Conservation (phyloP, 164 flowering plant species). For the Sextonia rubra region DNA sequence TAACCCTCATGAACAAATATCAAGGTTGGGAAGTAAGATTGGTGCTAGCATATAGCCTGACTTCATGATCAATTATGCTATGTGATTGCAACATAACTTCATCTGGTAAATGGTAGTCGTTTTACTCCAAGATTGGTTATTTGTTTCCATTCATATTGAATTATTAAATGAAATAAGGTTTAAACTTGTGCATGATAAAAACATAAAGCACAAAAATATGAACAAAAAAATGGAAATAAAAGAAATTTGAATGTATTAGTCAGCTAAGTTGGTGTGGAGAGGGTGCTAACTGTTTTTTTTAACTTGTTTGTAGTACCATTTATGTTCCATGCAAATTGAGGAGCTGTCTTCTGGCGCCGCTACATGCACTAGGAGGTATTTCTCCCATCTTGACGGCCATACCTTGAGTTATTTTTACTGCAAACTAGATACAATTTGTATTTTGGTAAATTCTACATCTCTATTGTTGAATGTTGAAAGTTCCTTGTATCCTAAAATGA, state of each 20-base stretch:
- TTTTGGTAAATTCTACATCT: not conserved
- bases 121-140: no score
- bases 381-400: not conserved
- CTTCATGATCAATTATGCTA: no score
- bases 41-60: no score
- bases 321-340: constrained; percentile 10
- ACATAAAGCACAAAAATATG: not conserved
- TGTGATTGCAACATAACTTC: no score
- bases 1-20: no score
- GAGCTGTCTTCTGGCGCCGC: not conserved
- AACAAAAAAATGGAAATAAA: not conserved
- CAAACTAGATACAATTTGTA: not conserved
- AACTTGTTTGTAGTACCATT: constrained; percentile 12
- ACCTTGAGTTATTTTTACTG: not conserved
- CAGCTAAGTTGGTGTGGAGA: not conserved
- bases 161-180: no score
- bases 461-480: not conserved
- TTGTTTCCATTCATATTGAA: not conserved
- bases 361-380: constrained; percentile 1
- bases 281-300: not conserved
- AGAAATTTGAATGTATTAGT: not conserved
- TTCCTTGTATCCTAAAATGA: not conserved
- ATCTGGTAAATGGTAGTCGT: no score
- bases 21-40: no score
- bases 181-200: not conserved